Percentiles rank a stretch among this genome's conserved stretches.
Evolutionary conservation across 1,284 basidiomycete species (phyloP).

Genomic region (Pseudozyma hubeiensis): DNA sequence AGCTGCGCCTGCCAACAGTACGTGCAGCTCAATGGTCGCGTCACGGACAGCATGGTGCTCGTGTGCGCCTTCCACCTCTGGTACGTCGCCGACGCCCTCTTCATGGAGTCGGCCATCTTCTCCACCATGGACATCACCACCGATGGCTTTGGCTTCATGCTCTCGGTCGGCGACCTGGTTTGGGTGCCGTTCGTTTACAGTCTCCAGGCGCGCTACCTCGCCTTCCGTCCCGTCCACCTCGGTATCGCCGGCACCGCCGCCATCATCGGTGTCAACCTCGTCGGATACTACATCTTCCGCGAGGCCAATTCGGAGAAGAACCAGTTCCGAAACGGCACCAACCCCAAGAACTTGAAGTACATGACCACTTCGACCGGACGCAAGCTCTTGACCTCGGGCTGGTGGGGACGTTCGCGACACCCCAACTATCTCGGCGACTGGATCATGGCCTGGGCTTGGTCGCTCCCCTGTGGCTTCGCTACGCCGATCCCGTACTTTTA

Average conservation of each 20-base stretch:
- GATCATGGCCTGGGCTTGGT: conserved; percentile 93
- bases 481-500: conserved; percentile 98
- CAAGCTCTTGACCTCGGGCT: conserved; percentile 91
- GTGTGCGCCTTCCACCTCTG: conserved; percentile 86
- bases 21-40: conserved; percentile 76
- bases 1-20: conserved; percentile 93
- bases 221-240: conserved; percentile 84
- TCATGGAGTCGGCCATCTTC: conserved; percentile 76
- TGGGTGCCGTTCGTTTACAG: conserved; percentile 97
- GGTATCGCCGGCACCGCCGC: conserved; percentile 75
- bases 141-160: conserved; percentile 99
- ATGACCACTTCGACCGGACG: conserved; percentile 88
- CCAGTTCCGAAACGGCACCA: conserved; percentile 89
- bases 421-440: conserved; percentile 81
- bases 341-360: conserved; percentile 89
- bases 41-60: conserved; percentile 93
- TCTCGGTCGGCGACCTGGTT: conserved; percentile 88
- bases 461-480: conserved; percentile 88
- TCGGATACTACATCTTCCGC: conserved; percentile 94
- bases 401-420: conserved; percentile 96
- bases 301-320: conserved; percentile 92
- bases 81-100: conserved; percentile 81
- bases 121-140: conserved; percentile 98
- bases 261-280: conserved; percentile 78
- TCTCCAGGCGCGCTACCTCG: conserved; percentile 93